Evolutionary conservation across 73 alveolate genomes (phyloP).

Genomic region (Urostyla sp.): DNA sequence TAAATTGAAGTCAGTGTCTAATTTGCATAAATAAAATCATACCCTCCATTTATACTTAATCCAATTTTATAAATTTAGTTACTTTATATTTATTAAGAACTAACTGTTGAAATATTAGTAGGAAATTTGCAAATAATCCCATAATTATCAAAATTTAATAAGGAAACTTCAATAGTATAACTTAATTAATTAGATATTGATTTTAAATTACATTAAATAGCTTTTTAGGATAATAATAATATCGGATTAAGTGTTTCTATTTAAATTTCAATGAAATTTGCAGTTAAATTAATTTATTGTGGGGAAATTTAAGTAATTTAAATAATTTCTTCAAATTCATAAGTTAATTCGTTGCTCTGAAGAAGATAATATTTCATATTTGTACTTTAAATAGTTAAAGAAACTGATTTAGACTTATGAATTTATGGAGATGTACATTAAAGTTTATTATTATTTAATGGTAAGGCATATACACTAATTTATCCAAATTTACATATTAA

Average conservation of each 20-base stretch:
- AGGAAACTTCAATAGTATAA: not conserved
- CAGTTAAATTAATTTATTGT: not conserved
- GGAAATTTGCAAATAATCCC: conserved; percentile 4
- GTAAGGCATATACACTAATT: not conserved
- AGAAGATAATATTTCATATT: not conserved
- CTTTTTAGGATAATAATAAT: not conserved
- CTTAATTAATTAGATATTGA: not conserved
- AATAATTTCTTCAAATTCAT: conserved; percentile 1
- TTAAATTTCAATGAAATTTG: not conserved
- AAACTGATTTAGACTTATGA: not conserved
- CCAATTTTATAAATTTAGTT: too few relatives aligned
- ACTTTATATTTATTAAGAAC: not conserved
- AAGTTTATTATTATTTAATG: not conserved
- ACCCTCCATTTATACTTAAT: too few relatives aligned
- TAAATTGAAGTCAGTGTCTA: too few relatives aligned
- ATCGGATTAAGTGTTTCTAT: not conserved
- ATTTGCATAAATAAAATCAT: too few relatives aligned
- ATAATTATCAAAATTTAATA: not conserved
- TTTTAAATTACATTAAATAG: not conserved
- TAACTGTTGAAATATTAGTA: not conserved
- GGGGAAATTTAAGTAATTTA: not conserved
- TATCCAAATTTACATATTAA: conserved; percentile 31
- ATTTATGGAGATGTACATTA: conserved; percentile 14
- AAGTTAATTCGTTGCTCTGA: not conserved
- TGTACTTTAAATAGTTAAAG: not conserved